Evolutionary conservation across 139 green algal species (phyloP).

Genomic region (Astrephomene gubernaculifera): DNA sequence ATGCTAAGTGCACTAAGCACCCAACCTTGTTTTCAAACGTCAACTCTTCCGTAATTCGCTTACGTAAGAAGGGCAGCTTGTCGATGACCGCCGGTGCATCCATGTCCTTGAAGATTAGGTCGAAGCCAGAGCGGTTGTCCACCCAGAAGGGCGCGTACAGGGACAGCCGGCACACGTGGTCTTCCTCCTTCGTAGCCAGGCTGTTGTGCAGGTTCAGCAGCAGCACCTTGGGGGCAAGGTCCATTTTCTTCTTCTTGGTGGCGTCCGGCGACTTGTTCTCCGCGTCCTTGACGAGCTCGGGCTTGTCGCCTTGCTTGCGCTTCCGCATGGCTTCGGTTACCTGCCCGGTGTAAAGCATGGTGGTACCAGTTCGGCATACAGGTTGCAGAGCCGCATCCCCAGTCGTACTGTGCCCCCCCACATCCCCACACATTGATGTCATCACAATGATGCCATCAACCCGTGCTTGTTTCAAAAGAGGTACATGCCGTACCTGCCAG

Average conservation of each 20-base stretch:
- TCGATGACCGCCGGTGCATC: constrained; percentile 52
- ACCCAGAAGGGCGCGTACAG: constrained; percentile 82
- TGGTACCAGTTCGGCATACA: too few species aligned
- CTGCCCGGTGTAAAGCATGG: too few species aligned
- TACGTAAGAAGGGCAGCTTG: constrained; percentile 45
- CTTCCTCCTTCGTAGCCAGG: not conserved
- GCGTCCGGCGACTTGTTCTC: not conserved
- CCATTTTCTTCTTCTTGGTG: not conserved
- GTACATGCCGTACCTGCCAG: constrained; percentile 21
- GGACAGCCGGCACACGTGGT: constrained; percentile 59
- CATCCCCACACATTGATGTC: too few species aligned
- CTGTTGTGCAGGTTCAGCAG: constrained; percentile 75
- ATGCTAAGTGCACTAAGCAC: too few species aligned
- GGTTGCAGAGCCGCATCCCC: too few species aligned
- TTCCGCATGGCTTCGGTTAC: constrained; percentile 22
- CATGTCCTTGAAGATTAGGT: constrained; percentile 81
- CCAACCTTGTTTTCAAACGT: too few species aligned
- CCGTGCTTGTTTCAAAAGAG: too few species aligned
- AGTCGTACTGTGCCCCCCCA: too few species aligned
- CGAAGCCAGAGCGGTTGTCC: constrained; percentile 85
- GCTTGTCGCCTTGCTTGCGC: constrained; percentile 21
- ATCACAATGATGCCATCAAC: too few species aligned
- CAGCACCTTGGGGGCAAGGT: constrained; percentile 48
- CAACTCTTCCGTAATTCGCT: too few species aligned
- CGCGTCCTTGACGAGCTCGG: not conserved